These are phyloP conservation scores for Lanmaoa rubissima DNA, from an alignment of 768 basidiomycete genomes.

Conservation along the genomic window DNA sequence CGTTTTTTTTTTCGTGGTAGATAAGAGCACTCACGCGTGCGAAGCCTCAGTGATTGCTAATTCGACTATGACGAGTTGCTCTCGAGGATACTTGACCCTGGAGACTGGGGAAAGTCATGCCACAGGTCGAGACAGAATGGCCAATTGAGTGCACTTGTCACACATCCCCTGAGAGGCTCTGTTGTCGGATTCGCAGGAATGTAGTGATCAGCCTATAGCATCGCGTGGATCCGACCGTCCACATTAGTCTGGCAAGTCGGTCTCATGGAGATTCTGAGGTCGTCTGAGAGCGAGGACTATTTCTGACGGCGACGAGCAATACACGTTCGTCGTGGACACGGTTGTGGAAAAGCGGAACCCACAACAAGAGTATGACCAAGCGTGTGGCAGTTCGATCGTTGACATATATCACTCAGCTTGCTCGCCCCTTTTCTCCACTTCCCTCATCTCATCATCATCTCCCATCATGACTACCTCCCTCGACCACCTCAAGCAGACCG, in stretches of 20 bases:
- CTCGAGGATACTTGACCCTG: neutral
- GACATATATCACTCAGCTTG: constrained; percentile 19
- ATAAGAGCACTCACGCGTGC: neutral
- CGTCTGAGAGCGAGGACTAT: constrained; percentile 13
- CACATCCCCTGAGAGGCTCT: constrained; percentile 15
- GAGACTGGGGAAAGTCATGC: neutral
- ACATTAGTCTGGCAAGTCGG: neutral
- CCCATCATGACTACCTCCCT: constrained; percentile 76
- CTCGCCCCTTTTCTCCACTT: neutral
- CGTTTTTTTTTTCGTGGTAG: neutral
- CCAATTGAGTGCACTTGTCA: constrained; percentile 5
- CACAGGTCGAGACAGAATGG: neutral
- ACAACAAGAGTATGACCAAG: constrained; percentile 13
- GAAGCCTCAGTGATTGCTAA: neutral
- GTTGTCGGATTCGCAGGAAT: constrained; percentile 9
- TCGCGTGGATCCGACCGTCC: neutral
- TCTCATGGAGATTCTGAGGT: neutral
- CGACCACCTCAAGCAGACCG: constrained; percentile 83
- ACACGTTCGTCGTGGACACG: constrained; percentile 15
- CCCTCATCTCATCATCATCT: constrained; percentile 3
- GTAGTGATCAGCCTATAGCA: neutral
- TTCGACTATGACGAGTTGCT: neutral
- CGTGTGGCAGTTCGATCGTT: constrained; percentile 14
- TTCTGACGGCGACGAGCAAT: neutral
- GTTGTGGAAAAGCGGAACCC: constrained; percentile 18